Evolutionary conservation across 331 rosid species (phyloP).

Genomic region (Stylosanthes scabra): DNA sequence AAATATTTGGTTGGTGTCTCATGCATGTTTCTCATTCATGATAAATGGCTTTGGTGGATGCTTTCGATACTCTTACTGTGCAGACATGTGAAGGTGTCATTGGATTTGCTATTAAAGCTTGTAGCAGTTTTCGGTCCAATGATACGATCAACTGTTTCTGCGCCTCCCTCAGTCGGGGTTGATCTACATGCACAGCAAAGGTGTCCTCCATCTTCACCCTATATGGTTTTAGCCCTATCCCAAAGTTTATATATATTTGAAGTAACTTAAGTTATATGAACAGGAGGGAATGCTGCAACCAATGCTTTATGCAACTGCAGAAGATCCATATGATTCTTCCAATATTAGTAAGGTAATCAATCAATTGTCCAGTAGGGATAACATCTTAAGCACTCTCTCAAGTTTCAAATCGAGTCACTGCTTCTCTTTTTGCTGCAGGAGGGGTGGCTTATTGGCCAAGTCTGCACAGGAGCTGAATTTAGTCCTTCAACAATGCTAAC

Average conservation of each 20-base stretch:
- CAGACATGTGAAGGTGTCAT: conserved; percentile 77
- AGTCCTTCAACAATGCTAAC: conserved; percentile 67
- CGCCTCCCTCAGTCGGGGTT: conserved; percentile 73
- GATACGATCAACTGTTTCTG: conserved; percentile 60
- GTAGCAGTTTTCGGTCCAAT: conserved; percentile 82
- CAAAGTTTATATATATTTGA: conserved; percentile 30
- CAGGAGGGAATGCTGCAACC: conserved; percentile 81
- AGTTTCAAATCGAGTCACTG: not conserved
- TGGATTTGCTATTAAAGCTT: conserved; percentile 81
- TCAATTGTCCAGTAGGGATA: not conserved
- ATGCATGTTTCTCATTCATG: conserved; percentile 17
- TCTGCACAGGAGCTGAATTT: conserved; percentile 73
- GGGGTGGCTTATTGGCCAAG: conserved; percentile 79
- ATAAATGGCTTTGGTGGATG: conserved; percentile 15
- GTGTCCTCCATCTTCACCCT: conserved; percentile 40
- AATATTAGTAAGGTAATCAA: conserved; percentile 61
- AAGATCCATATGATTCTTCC: conserved; percentile 78
- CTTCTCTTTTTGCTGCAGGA: conserved; percentile 52
- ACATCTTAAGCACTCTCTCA: no score
- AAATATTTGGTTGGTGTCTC: not conserved
- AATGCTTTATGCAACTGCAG: conserved; percentile 73
- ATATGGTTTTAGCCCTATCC: conserved; percentile 35
- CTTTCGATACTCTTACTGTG: conserved; percentile 26
- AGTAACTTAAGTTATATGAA: conserved; percentile 30
- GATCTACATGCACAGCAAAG: conserved; percentile 87